These are phyloP conservation scores for Amaranthus palmeri DNA, from an alignment of 148 eudicot species.

Conservation along the genomic window DNA sequence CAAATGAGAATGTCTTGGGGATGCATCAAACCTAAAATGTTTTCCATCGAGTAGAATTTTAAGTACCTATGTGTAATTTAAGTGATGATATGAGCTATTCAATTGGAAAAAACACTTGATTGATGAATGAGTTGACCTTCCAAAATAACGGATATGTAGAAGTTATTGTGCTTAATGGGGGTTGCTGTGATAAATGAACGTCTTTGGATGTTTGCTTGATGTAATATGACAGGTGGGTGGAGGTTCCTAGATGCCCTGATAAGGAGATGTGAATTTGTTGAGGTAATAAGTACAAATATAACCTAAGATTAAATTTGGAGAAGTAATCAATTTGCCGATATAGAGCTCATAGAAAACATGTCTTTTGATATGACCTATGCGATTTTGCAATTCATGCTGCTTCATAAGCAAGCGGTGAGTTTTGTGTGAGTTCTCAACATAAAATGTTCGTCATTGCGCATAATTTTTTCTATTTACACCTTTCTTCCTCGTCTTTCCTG, in stretches of 20 bases:
- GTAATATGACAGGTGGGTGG: neutral
- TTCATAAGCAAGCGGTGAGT: neutral
- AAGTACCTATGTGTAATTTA: neutral
- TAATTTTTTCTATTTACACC: neutral
- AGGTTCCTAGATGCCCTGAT: neutral
- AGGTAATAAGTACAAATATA: neutral
- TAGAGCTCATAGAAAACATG: neutral
- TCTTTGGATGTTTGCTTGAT: neutral
- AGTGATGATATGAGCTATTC: neutral
- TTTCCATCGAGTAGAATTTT: neutral
- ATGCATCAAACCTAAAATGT: neutral
- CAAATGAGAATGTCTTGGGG: neutral
- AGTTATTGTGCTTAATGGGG: neutral
- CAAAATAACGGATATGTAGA: neutral
- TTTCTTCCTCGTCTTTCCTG: neutral
- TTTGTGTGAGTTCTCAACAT: neutral
- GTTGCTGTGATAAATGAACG: neutral
- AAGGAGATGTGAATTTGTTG: neutral
- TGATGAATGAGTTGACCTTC: neutral
- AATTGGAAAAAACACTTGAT: neutral
- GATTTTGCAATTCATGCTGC: neutral
- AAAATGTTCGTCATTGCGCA: neutral
- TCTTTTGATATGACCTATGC: neutral
- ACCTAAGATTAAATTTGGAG: neutral
- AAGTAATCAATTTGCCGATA: neutral